Percentiles rank a stretch among this genome's conserved stretches.
Conservation (phyloP, 169 alveolate genomes). For the Perkinsus olseni region DNA sequence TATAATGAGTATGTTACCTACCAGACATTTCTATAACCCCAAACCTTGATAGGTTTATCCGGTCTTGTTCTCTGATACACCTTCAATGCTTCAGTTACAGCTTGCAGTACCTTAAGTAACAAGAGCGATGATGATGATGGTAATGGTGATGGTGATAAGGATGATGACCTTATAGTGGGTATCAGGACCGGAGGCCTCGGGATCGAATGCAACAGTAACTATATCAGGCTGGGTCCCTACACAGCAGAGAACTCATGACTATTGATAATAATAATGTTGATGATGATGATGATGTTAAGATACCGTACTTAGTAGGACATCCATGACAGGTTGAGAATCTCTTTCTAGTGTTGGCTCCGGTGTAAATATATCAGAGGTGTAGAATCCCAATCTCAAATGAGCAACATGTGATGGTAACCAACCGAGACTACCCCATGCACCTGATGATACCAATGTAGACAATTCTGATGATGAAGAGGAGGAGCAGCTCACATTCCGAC, state of each 20-base stretch:
- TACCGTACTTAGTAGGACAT: not conserved
- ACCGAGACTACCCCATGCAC: not conserved
- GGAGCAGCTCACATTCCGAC: not conserved
- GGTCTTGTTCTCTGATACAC: not conserved
- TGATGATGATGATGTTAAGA: not conserved
- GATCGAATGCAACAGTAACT: constrained; percentile 3
- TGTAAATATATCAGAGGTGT: not conserved
- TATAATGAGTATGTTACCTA: not conserved
- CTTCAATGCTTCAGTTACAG: not conserved
- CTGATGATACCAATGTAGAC: not conserved
- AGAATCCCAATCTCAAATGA: not conserved
- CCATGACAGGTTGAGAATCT: not conserved
- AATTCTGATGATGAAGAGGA: too few relatives aligned
- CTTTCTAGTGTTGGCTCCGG: not conserved
- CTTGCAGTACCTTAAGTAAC: not conserved
- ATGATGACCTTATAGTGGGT: not conserved
- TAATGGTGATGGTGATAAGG: not conserved
- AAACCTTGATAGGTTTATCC: not conserved
- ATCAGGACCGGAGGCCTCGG: constrained; percentile 8
- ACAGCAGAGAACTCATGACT: not conserved
- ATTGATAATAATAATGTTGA: not conserved
- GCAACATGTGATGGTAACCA: not conserved
- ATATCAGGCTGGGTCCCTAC: not conserved
- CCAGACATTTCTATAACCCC: not conserved
- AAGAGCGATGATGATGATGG: not conserved